Conservation (phyloP, 192 early-diverging fungal genomes). For the Podila clonocystis region DNA sequence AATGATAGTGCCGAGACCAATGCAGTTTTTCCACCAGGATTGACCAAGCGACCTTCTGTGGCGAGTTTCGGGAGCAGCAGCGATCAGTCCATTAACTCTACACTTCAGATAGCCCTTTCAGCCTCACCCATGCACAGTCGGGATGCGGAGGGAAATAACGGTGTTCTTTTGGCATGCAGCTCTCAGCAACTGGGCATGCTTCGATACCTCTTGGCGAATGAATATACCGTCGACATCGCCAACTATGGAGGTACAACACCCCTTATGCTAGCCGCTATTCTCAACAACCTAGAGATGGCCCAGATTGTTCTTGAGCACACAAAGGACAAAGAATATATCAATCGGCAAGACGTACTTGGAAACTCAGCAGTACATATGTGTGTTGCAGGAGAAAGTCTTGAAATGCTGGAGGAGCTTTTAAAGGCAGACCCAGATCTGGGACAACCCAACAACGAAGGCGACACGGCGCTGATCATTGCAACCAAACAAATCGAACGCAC, state of each 20-base stretch:
- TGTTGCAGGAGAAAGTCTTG: neutral
- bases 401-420: constrained; percentile 25
- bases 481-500: constrained; percentile 20
- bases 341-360: constrained; percentile 52
- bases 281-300: constrained; percentile 36
- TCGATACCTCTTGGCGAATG: constrained; percentile 23
- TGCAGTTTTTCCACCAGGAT: neutral
- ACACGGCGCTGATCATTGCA: constrained; percentile 43
- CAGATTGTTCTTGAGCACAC: constrained; percentile 25
- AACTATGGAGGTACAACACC: constrained; percentile 55
- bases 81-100: constrained; percentile 7
- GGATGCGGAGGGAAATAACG: constrained; percentile 53
- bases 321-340: constrained; percentile 19
- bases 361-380: constrained; percentile 46
- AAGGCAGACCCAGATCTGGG: constrained; percentile 27
- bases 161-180: constrained; percentile 50
- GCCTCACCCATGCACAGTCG: constrained; percentile 36
- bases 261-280: constrained; percentile 47
- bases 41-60: constrained; percentile 7
- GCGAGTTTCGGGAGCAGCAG: constrained; percentile 19
- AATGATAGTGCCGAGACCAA: neutral
- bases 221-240: constrained; percentile 13
- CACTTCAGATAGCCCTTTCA: constrained; percentile 6
- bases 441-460: constrained; percentile 48
- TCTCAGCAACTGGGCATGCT: constrained; percentile 39